phyloP scores from a whole-genome alignment of 768 basidiomycete species.

The Russula virescens region DNA sequence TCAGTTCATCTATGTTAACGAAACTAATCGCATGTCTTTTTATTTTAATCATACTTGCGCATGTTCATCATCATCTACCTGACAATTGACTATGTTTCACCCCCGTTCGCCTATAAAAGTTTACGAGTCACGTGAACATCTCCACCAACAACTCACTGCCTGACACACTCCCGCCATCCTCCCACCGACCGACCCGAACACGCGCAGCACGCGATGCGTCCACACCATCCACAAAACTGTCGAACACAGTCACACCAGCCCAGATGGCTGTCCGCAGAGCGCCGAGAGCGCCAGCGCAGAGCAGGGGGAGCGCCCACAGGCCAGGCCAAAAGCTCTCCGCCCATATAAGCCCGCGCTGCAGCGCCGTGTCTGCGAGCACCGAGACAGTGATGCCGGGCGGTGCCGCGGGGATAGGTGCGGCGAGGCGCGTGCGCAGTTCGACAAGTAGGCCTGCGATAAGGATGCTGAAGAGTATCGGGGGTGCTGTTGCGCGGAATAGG shows the following conservation, averaged over 20 bases:
- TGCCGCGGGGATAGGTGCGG: neutral
- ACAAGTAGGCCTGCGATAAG: constrained; percentile 9
- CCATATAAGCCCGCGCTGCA: constrained; percentile 16
- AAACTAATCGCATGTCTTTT: neutral
- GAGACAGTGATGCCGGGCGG: neutral
- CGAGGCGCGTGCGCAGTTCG: constrained; percentile 7
- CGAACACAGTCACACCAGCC: neutral
- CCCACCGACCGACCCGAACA: constrained; percentile 18
- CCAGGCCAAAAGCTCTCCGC: constrained; percentile 16
- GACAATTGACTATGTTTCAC: no score
- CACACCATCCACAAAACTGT: neutral
- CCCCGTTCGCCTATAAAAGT: no score
- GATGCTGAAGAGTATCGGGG: constrained; percentile 7
- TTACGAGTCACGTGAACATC: constrained; percentile 13
- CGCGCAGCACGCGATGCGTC: neutral
- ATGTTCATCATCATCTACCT: no score
- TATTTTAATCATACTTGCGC: neutral
- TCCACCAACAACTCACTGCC: constrained; percentile 11
- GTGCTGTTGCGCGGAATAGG: constrained; percentile 6
- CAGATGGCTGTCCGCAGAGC: neutral
- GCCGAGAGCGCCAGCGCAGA: neutral
- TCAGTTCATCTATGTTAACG: no score
- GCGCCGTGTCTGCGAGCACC: neutral
- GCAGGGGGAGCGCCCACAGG: constrained; percentile 7
- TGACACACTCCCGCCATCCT: constrained; percentile 15